These are phyloP conservation scores for Stagonosporopsis rhizophila DNA, from an alignment of 2,329 filamentous ascomycete genomes.

Conservation along the genomic window DNA sequence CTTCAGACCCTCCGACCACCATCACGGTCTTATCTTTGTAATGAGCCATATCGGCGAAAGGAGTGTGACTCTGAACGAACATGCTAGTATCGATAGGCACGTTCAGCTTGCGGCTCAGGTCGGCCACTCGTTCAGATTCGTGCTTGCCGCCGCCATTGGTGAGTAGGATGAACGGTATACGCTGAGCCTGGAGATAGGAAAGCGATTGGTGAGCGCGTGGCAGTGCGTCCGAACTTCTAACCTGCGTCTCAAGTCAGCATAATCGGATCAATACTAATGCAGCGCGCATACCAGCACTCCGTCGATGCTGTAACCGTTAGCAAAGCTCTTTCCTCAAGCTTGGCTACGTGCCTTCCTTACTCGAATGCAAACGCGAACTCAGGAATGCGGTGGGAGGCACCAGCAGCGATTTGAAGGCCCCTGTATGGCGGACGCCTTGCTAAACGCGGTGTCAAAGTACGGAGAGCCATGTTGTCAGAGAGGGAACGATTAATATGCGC, in stretches of 20 bases:
- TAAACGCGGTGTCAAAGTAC: neutral
- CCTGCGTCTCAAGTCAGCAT: slow-evolving; percentile 1
- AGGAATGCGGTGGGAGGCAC: slow-evolving; percentile 34
- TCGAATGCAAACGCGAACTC: slow-evolving; percentile 65
- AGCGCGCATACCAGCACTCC: slow-evolving; percentile 79
- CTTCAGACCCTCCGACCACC: slow-evolving; percentile 57
- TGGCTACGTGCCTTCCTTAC: slow-evolving; percentile 49
- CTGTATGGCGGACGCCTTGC: slow-evolving; percentile 23
- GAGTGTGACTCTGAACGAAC: slow-evolving; percentile 91
- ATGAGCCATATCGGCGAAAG: slow-evolving; percentile 72
- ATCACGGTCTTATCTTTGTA: slow-evolving; percentile 62
- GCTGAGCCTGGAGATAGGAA: slow-evolving; percentile 72
- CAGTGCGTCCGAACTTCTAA: slow-evolving; percentile 76
- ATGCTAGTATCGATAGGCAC: slow-evolving; percentile 70
- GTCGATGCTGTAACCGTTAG: slow-evolving; percentile 71
- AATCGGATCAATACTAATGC: neutral
- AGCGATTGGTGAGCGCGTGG: slow-evolving; percentile 79
- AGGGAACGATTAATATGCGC: no score
- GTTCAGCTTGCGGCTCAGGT: slow-evolving; percentile 71
- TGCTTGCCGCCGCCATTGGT: slow-evolving; percentile 94
- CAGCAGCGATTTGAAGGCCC: slow-evolving; percentile 35
- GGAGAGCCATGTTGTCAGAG: slow-evolving; percentile 3
- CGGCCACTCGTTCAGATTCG: slow-evolving; percentile 74
- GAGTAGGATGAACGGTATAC: slow-evolving; percentile 90
- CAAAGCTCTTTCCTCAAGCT: slow-evolving; percentile 11